Percentiles rank a stretch among this genome's conserved stretches.
Evolutionary conservation across 2,329 filamentous ascomycete genomes (phyloP).

Genomic region (Orbilia oligospora): DNA sequence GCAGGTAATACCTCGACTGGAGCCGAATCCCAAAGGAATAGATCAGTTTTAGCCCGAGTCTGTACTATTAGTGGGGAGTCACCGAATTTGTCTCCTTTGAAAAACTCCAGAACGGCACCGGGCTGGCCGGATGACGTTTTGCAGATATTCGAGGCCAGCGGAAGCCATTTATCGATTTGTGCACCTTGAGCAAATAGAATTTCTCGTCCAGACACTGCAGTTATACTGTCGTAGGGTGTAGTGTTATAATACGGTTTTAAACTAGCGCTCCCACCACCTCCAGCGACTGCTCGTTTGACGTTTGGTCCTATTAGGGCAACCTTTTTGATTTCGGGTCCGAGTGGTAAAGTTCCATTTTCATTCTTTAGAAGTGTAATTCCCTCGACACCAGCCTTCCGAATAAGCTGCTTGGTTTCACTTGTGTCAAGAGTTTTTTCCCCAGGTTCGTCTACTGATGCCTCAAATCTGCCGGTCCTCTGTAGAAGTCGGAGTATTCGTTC

Average conservation of each 20-base stretch:
- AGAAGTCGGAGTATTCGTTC: slow-evolving; percentile 75
- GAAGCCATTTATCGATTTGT: slow-evolving; percentile 77
- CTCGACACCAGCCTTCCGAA: slow-evolving; percentile 75
- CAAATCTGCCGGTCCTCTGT: slow-evolving; percentile 74
- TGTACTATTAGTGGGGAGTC: slow-evolving; percentile 74
- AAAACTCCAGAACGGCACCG: slow-evolving; percentile 77
- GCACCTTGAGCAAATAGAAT: slow-evolving; percentile 75
- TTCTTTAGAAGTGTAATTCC: slow-evolving; percentile 76
- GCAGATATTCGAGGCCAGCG: slow-evolving; percentile 75
- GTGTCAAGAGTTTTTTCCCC: slow-evolving; percentile 73
- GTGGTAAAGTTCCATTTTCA: slow-evolving; percentile 71
- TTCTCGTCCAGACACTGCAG: slow-evolving; percentile 71
- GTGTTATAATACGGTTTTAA: slow-evolving; percentile 79
- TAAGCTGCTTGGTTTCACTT: slow-evolving; percentile 73
- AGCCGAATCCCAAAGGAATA: slow-evolving; percentile 80
- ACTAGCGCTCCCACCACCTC: slow-evolving; percentile 77
- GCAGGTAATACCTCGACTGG: slow-evolving; percentile 75
- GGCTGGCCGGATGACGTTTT: slow-evolving; percentile 72
- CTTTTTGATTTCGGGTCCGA: slow-evolving; percentile 70
- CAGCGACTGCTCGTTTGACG: slow-evolving; percentile 78
- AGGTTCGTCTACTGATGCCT: slow-evolving; percentile 73
- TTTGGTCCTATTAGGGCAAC: slow-evolving; percentile 82
- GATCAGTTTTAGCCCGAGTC: slow-evolving; percentile 75
- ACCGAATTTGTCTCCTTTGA: slow-evolving; percentile 75
- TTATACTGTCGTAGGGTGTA: slow-evolving; percentile 76